Base-by-base conservation (phyloP, 2,329 filamentous ascomycete species). In the Cyphellophora europaea region DNA sequence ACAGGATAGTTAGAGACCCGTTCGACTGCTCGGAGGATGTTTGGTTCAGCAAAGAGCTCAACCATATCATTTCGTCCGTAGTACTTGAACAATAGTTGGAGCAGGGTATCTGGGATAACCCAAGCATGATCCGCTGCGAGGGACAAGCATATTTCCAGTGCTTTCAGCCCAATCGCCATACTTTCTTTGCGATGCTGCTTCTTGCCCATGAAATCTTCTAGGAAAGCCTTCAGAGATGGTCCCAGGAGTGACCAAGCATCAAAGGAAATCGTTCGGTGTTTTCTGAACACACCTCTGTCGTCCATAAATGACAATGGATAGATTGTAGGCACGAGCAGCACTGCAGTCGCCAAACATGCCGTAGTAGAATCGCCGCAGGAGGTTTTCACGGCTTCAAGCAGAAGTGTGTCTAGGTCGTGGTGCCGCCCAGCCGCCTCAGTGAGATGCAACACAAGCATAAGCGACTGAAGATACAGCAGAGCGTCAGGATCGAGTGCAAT, bases 41-140 rank as follows among this genome's bases (percentile, higher is more conserved):
- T 19, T 32, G 30, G 30, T 11, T n/a, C 11, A 14, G 31, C 25
- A 18, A 47, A 47, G 23, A 47, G 35, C 13, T 44, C 39, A 6
- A 42, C 34, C 44, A 47, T 47, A 17, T 43, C 40, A 36, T 38
- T 42, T 27, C 42, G 30, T 8, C 37, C 41, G 30, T 44, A 47
- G 12, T 38, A 30, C 19, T 43, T 44, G 39, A 47, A 44, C 33
- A 44, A 33, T 25, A 40, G 30, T 25, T 42, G 43, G 6, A 44
- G 28, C 12, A 47, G 25, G 27, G 37, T 33, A 21, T 47, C 38
- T 15, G 30, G 33, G n/a, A 16, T 32, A 11, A 18, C 10, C 30
- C 30, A 32, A 18, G 16, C 15, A 16, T 18, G 19, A 12, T 17
- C 6, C 12, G 12, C 12, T 12, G 12, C 17, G 14, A 19, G 15